Percentiles rank a stretch among this genome's conserved stretches.
Evolutionary conservation across 2,329 filamentous ascomycete genomes (phyloP).

Genomic region (Aspergillus jensenii): DNA sequence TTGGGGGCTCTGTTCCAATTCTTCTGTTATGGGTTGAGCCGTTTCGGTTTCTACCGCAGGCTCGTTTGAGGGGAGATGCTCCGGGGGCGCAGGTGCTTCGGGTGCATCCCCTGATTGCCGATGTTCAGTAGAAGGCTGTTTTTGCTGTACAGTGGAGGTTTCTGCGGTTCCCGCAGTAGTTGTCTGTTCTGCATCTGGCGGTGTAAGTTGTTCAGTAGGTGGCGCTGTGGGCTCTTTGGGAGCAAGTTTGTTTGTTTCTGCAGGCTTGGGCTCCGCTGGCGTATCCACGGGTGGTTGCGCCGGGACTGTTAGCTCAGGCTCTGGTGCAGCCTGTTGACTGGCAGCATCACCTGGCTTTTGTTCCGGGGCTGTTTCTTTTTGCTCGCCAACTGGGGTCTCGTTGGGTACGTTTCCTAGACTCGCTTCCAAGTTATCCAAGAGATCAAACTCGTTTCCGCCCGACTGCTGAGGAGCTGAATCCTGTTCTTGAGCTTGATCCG

Average conservation of each 20-base stretch:
- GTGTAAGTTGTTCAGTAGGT: slow-evolving; percentile 3
- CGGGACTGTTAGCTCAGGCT: not conserved
- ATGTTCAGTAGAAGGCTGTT: not conserved
- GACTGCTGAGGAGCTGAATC: slow-evolving; percentile 16
- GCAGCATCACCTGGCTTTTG: not conserved
- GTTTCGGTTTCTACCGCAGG: not conserved
- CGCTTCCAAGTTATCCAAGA: slow-evolving; percentile 50
- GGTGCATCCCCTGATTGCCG: not conserved
- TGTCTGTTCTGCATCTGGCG: not conserved
- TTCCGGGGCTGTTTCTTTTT: not conserved
- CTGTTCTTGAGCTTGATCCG: not conserved
- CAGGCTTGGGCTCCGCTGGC: not conserved
- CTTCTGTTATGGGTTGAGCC: not conserved
- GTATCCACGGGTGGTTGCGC: not conserved
- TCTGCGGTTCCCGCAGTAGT: not conserved
- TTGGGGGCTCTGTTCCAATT: not conserved
- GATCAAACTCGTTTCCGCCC: slow-evolving; percentile 39
- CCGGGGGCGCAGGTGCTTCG: not conserved
- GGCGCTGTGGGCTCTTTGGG: not conserved
- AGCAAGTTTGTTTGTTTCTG: slow-evolving; percentile 1
- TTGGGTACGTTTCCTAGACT: slow-evolving; percentile 30
- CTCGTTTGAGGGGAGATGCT: not conserved
- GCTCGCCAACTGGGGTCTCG: slow-evolving; percentile 11
- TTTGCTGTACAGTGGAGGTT: not conserved
- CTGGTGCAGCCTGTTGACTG: not conserved